A percentile compares a stretch with the other conserved stretches of the same genome.
phyloP scores from a whole-genome alignment of 2,329 filamentous ascomycete genomes.

The Fusarium sp. region DNA sequence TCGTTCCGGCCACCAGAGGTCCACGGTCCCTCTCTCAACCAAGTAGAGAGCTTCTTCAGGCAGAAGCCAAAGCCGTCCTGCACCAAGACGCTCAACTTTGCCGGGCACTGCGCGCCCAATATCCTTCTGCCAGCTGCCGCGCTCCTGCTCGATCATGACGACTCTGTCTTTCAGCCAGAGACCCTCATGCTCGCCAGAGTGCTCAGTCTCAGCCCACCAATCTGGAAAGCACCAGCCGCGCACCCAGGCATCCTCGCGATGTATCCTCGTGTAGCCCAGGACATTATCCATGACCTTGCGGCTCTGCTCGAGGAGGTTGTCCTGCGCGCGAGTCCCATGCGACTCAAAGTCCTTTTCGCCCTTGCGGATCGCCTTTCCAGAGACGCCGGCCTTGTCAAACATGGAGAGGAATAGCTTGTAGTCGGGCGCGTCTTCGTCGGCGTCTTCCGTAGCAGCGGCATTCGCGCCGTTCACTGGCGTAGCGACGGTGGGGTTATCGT shows the following conservation, averaged over 20 bases:
- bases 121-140: conserved; percentile 78
- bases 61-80: conserved; percentile 81
- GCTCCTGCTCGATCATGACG: conserved; percentile 78
- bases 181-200: conserved; percentile 40
- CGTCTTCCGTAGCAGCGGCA: conserved; percentile 60
- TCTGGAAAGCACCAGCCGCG: conserved; percentile 81
- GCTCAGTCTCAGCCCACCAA: conserved; percentile 54
- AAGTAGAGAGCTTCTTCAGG: conserved; percentile 94
- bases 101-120: conserved; percentile 75
- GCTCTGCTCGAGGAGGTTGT: conserved; percentile 81
- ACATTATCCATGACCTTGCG: conserved; percentile 91
- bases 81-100: conserved; percentile 65
- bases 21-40: conserved; percentile 86
- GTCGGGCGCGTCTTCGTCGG: conserved; percentile 86
- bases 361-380: conserved; percentile 79
- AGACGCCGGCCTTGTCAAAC: conserved; percentile 62
- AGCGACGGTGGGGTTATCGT: conserved; percentile 52
- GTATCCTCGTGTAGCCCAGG: conserved; percentile 79
- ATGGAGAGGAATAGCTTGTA: conserved; percentile 77
- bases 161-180: conserved; percentile 60
- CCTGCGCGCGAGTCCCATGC: conserved; percentile 87
- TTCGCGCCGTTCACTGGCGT: conserved; percentile 39
- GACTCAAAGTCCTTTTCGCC: conserved; percentile 98
- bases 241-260: conserved; percentile 73
- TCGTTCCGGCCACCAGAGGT: conserved; percentile 82